Evolutionary conservation across 2,329 filamentous ascomycete species (phyloP).

Genomic region (Mycogone perniciosa): DNA sequence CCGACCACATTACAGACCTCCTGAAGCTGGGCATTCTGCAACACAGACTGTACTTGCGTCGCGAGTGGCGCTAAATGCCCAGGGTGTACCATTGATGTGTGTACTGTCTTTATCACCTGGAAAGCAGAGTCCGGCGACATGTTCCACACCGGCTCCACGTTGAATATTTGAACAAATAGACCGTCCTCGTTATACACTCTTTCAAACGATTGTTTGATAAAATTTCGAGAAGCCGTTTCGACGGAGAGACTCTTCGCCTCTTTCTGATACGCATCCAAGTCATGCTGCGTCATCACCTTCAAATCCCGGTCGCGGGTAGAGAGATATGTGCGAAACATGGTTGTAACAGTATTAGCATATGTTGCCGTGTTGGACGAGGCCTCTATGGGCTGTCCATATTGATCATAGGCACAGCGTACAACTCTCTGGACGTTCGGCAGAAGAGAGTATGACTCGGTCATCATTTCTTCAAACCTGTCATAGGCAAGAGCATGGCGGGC

Average conservation of each 20-base stretch:
- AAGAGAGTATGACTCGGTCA: constrained; percentile 49
- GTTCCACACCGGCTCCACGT: constrained; percentile 48
- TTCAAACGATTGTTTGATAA: constrained; percentile 55
- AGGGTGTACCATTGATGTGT: constrained; percentile 46
- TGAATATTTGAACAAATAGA: constrained; percentile 50
- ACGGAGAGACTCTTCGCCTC: constrained; percentile 43
- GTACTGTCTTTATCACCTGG: constrained; percentile 41
- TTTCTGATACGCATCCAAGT: constrained; percentile 48
- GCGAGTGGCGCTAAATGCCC: constrained; percentile 49
- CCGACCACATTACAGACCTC: constrained; percentile 50
- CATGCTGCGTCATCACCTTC: constrained; percentile 46
- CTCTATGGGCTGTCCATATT: constrained; percentile 40
- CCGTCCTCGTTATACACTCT: constrained; percentile 48
- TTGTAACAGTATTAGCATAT: constrained; percentile 48
- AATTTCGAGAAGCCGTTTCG: constrained; percentile 52
- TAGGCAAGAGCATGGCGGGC: constrained; percentile 55
- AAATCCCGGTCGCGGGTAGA: constrained; percentile 48
- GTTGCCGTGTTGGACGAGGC: constrained; percentile 41
- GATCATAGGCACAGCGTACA: constrained; percentile 45
- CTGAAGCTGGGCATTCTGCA: constrained; percentile 42
- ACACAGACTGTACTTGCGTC: constrained; percentile 40
- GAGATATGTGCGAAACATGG: constrained; percentile 49
- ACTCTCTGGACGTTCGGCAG: constrained; percentile 51
- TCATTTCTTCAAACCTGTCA: constrained; percentile 53
- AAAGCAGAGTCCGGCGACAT: constrained; percentile 45